Evolutionary conservation across 805 yeast species (phyloP).

Genomic region (Yamadazyma tumulicola): DNA sequence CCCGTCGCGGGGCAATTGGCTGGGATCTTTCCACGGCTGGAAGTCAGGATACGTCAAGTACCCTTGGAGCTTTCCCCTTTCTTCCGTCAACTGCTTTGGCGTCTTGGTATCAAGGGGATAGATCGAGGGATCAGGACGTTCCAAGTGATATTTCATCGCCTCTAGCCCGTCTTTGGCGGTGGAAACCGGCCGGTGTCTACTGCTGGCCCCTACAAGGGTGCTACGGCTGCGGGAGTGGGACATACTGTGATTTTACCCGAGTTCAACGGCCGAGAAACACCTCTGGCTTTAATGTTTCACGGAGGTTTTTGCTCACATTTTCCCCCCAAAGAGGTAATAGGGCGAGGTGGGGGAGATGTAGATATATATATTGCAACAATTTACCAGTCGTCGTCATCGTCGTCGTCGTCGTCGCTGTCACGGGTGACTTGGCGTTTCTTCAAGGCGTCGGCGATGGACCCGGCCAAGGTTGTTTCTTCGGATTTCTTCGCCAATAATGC

Average conservation of each 20-base stretch:
- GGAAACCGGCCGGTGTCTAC: no score
- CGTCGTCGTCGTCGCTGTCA: constrained; percentile 66
- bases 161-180: constrained; percentile 28
- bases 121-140: constrained; percentile 27
- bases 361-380: neutral
- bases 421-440: constrained; percentile 68
- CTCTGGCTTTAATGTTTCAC: no score
- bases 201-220: constrained; percentile 22
- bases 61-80: constrained; percentile 5
- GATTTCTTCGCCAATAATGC: constrained; percentile 63
- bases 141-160: constrained; percentile 35
- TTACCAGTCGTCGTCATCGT: constrained; percentile 48
- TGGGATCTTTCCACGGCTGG: constrained; percentile 62
- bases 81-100: constrained; percentile 2
- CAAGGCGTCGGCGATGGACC: constrained; percentile 86
- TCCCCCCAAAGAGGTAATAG: neutral
- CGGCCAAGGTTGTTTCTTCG: constrained; percentile 63
- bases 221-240: constrained; percentile 26
- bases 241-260: no score
- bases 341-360: neutral
- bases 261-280: no score
- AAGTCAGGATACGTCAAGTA: constrained; percentile 60
- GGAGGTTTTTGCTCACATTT: no score
- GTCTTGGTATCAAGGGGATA: constrained; percentile 27
- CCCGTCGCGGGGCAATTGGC: constrained; percentile 18